Conservation (phyloP, 2,329 filamentous ascomycete genomes). For the Knoxdaviesia capensis region DNA sequence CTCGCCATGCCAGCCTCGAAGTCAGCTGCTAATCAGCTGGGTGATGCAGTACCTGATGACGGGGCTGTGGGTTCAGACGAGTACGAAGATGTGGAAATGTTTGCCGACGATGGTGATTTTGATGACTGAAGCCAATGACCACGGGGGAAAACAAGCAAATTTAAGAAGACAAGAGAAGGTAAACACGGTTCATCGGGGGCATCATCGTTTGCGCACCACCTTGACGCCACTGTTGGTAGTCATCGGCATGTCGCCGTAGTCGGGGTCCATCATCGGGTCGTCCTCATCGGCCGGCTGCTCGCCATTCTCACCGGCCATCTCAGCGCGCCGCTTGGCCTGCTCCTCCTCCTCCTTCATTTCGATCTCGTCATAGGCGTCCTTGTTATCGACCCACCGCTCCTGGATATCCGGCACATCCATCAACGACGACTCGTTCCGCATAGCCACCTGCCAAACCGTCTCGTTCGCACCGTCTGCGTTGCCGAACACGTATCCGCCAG, state of each 20-base stretch:
- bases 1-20: too few species aligned
- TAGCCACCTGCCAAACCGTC: conserved; percentile 90
- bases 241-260: conserved; percentile 30
- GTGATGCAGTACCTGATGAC: too few species aligned
- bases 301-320: conserved; percentile 9
- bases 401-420: conserved; percentile 82
- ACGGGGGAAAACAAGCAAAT: too few species aligned
- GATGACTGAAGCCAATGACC: too few species aligned
- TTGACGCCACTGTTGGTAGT: conserved; percentile 47
- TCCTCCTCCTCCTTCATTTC: conserved; percentile 60
- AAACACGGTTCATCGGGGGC: conserved; percentile 6
- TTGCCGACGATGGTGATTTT: too few species aligned
- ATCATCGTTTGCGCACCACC: conserved; percentile 45
- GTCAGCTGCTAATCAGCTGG: too few species aligned
- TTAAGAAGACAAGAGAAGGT: too few species aligned
- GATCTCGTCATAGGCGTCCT: conserved; percentile 66
- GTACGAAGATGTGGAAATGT: too few species aligned
- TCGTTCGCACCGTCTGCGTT: conserved; percentile 83
- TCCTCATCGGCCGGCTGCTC: conserved; percentile 8
- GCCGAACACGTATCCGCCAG: conserved; percentile 84
- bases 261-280: conserved; percentile 16
- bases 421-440: conserved; percentile 53
- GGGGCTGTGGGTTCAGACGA: too few species aligned
- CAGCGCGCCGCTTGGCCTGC: conserved; percentile 34
- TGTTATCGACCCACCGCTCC: conserved; percentile 84